These are phyloP conservation scores for Fusarium sororula DNA, from an alignment of 2,329 filamentous ascomycete genomes.

Conservation along the genomic window DNA sequence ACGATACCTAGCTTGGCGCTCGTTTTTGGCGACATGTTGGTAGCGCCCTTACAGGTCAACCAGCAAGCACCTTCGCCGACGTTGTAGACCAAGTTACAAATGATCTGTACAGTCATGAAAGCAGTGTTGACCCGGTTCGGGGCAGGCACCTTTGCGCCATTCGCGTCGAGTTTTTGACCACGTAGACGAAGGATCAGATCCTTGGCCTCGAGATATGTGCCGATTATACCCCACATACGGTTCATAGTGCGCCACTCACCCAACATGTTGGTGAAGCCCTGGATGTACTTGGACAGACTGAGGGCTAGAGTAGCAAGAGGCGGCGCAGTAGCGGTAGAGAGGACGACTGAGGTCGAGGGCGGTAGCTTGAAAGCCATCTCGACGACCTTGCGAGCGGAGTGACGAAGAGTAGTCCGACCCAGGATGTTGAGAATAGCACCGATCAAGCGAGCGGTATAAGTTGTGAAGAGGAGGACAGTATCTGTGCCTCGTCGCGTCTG, in stretches of 20 bases:
- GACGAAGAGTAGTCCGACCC: constrained; percentile 66
- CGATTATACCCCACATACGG: constrained; percentile 80
- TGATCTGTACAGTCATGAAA: constrained; percentile 74
- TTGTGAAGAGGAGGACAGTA: constrained; percentile 71
- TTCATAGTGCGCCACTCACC: constrained; percentile 77
- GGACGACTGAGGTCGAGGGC: constrained; percentile 58
- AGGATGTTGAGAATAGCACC: constrained; percentile 61
- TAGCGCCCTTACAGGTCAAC: constrained; percentile 76
- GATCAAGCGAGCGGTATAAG: constrained; percentile 71
- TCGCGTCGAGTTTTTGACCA: constrained; percentile 50
- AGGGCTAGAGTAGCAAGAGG: constrained; percentile 56
- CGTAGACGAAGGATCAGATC: constrained; percentile 49
- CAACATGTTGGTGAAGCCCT: constrained; percentile 70
- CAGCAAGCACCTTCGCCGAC: constrained; percentile 85
- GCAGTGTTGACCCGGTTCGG: constrained; percentile 49
- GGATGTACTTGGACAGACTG: constrained; percentile 62
- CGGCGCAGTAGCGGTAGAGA: constrained; percentile 51
- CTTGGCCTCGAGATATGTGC: constrained; percentile 75
- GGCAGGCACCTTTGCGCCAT: constrained; percentile 44
- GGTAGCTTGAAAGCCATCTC: constrained; percentile 62
- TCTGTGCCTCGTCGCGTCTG: constrained; percentile 76
- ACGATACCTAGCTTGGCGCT: constrained; percentile 72
- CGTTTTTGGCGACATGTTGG: constrained; percentile 65
- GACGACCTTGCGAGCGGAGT: constrained; percentile 61
- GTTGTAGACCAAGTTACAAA: constrained; percentile 76